phyloP scores from a whole-genome alignment of 306 rosid species.

The Lithocarpus polystachyus region DNA sequence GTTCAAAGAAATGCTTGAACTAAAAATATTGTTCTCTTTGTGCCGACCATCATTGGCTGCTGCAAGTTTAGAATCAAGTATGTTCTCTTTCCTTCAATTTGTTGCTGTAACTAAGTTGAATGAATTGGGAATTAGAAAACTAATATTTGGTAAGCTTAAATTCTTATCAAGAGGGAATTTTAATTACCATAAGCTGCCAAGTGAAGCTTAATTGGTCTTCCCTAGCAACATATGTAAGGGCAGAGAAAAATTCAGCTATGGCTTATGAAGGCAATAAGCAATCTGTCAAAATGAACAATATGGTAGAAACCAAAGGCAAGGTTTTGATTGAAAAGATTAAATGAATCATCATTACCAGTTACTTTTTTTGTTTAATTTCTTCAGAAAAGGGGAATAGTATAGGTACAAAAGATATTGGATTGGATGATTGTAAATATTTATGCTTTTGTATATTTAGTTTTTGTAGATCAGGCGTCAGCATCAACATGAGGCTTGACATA shows the following conservation, averaged over 20 bases:
- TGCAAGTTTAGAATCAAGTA: too few relatives aligned
- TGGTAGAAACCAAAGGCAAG: conserved; percentile 38
- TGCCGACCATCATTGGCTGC: too few relatives aligned
- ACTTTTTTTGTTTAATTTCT: not conserved
- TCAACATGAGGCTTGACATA: not conserved
- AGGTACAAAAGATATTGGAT: not conserved
- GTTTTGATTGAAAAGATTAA: conserved; percentile 64
- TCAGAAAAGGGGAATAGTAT: not conserved
- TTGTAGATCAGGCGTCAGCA: not conserved
- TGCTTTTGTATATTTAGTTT: not conserved
- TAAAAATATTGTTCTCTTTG: too few relatives aligned
- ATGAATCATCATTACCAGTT: conserved; percentile 1
- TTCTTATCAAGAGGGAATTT: too few relatives aligned
- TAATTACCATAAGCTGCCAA: conserved; percentile 47
- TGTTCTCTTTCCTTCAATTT: too few relatives aligned
- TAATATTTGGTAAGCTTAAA: too few relatives aligned
- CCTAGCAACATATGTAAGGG: conserved; percentile 51
- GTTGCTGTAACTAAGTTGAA: too few relatives aligned
- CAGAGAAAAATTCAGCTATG: conserved; percentile 58
- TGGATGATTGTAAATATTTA: not conserved
- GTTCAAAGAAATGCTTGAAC: too few relatives aligned
- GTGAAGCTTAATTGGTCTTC: conserved; percentile 78
- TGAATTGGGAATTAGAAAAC: too few relatives aligned
- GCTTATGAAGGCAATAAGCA: conserved; percentile 37
- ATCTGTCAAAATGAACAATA: conserved; percentile 35